These are phyloP conservation scores for Vicia villosa DNA, from an alignment of 306 rosid genomes.

Conservation along the genomic window DNA sequence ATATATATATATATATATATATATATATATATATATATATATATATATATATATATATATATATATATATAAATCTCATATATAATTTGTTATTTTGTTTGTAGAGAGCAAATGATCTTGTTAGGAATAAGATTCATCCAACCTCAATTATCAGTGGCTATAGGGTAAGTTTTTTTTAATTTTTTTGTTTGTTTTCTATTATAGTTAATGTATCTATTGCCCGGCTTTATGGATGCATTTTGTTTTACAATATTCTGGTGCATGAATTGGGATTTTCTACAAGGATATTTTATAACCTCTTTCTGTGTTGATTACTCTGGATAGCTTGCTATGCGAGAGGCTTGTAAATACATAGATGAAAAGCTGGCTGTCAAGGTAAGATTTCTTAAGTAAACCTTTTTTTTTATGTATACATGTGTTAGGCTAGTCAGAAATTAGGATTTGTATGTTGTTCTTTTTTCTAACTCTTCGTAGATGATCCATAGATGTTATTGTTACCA, in stretches of 20 bases:
- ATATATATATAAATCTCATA: neutral
- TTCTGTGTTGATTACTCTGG: constrained; percentile 14
- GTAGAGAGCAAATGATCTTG: constrained; percentile 96
- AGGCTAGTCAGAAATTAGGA: neutral
- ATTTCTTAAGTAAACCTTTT: neutral
- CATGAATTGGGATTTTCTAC: neutral
- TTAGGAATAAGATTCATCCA: constrained; percentile 94
- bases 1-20: no score
- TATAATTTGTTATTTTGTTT: neutral
- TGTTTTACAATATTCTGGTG: neutral
- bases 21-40: no score
- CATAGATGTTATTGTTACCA: neutral
- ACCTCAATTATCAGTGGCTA: constrained; percentile 97
- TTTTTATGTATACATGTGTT: neutral
- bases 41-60: no score
- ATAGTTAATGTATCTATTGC: neutral
- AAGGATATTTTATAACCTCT: constrained; percentile 16
- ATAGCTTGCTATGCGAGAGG: constrained; percentile 99
- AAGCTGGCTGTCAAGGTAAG: constrained; percentile 80
- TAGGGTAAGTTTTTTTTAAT: no score
- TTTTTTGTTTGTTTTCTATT: neutral
- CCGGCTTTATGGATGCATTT: neutral
- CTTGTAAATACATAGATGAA: constrained; percentile 88
- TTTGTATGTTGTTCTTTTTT: neutral
- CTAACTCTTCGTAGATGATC: neutral